Evolutionary conservation across 352 stramenopile species (phyloP).

Genomic region (Peronospora belbahrii): DNA sequence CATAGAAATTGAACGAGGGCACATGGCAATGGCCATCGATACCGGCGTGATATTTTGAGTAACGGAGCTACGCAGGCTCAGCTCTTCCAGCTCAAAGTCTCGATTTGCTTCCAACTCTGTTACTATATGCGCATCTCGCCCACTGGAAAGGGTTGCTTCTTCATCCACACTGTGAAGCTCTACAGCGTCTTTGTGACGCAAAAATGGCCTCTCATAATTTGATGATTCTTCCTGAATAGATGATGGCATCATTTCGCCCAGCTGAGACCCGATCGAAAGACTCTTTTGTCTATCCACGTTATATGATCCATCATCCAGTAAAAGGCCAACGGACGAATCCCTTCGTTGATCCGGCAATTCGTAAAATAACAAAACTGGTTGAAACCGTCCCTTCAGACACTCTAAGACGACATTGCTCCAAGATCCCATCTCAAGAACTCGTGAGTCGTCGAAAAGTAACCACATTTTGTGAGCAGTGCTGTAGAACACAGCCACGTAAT

Average conservation of each 20-base stretch:
- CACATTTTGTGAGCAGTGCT: conserved; percentile 81
- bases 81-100: conserved; percentile 46
- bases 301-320: conserved; percentile 25
- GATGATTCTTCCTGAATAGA: conserved; percentile 49
- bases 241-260: conserved; percentile 35
- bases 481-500: conserved; percentile 83
- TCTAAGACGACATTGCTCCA: conserved; percentile 71
- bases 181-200: conserved; percentile 22
- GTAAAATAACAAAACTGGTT: conserved; percentile 80
- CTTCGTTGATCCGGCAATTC: conserved; percentile 75
- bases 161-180: conserved; percentile 32
- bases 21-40: conserved; percentile 73
- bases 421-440: conserved; percentile 63
- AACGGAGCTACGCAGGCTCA: conserved; percentile 40
- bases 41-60: conserved; percentile 73
- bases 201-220: conserved; percentile 34
- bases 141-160: conserved; percentile 16
- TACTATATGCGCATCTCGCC: conserved; percentile 11
- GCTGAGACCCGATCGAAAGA: conserved; percentile 49
- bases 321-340: conserved; percentile 70
- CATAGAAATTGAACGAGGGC: conserved; percentile 68
- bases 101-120: conserved; percentile 45
- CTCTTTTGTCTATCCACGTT: conserved; percentile 42
- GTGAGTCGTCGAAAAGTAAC: conserved; percentile 81
- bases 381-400: conserved; percentile 76